Evolutionary conservation across 139 green algal species (phyloP).

Genomic region (Ettlia oleoabundans): DNA sequence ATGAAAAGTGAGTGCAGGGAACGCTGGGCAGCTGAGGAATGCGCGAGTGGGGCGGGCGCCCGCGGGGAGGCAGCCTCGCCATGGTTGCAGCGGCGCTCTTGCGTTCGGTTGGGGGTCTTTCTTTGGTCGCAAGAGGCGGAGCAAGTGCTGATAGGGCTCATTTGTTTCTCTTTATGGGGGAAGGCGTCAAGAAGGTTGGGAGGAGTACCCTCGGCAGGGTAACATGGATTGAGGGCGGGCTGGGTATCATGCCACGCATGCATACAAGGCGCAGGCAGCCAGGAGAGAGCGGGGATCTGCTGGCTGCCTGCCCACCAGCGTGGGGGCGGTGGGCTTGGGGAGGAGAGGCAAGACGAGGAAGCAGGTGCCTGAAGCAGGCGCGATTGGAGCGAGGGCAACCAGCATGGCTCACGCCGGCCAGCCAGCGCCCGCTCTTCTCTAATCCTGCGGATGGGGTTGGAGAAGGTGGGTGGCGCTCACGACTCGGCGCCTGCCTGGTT

Average conservation of each 20-base stretch:
- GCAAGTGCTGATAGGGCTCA: neutral
- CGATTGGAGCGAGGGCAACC: no score
- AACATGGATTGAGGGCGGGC: neutral
- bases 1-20: neutral
- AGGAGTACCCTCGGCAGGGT: no score
- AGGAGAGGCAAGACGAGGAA: neutral
- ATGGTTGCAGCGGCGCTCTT: no score
- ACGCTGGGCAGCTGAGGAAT: neutral
- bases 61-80: no score
- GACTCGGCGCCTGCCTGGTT: constrained; percentile 10
- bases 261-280: neutral
- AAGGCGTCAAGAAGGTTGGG: no score
- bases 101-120: neutral
- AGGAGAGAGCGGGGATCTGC: no score
- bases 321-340: neutral
- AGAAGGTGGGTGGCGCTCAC: neutral
- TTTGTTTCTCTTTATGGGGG: neutral
- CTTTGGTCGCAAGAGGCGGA: neutral
- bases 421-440: no score
- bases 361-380: no score
- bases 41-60: no score
- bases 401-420: no score
- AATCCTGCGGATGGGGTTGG: neutral
- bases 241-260: neutral
- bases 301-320: neutral